A percentile compares a stretch with the other conserved stretches of the same genome.
Evolutionary conservation across 2,329 filamentous ascomycete genomes (phyloP).

Genomic region (Fonsecaea nubica): DNA sequence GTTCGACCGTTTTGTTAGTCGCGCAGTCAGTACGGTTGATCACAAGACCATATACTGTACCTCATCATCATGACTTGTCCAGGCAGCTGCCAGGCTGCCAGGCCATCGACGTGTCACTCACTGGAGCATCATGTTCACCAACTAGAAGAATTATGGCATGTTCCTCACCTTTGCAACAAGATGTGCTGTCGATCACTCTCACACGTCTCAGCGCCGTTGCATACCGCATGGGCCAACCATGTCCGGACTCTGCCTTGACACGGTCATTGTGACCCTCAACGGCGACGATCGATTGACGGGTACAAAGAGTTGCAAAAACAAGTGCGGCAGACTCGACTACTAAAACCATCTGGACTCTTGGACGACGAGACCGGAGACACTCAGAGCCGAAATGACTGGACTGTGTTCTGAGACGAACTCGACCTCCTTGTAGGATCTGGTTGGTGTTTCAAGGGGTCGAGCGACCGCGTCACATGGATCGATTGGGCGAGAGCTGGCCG

Average conservation of each 20-base stretch:
- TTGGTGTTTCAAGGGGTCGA: background rate
- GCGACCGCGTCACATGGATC: background rate
- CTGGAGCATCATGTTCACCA: no score
- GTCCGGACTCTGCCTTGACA: no score
- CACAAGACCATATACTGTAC: background rate
- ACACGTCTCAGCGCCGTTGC: no score
- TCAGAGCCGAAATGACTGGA: background rate
- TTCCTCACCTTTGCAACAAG: no score
- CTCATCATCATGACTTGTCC: no score
- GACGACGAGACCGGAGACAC: conserved; percentile 3
- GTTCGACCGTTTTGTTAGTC: background rate
- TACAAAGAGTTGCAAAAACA: background rate
- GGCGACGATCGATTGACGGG: no score
- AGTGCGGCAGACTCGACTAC: background rate
- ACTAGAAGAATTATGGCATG: no score
- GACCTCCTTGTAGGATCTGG: background rate
- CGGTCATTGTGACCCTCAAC: no score
- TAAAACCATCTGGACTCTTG: background rate
- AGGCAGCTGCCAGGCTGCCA: no score
- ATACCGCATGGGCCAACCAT: no score
- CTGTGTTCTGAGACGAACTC: conserved; percentile 1
- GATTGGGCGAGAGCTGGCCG: background rate
- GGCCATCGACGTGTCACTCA: background rate
- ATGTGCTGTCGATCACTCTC: no score
- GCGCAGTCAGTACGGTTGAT: background rate